Evolutionary conservation across 192 early-diverging fungal genomes (phyloP), one percentile per base, ranked within the genome.

Genomic region (Kickxella alabastrina): DNA sequence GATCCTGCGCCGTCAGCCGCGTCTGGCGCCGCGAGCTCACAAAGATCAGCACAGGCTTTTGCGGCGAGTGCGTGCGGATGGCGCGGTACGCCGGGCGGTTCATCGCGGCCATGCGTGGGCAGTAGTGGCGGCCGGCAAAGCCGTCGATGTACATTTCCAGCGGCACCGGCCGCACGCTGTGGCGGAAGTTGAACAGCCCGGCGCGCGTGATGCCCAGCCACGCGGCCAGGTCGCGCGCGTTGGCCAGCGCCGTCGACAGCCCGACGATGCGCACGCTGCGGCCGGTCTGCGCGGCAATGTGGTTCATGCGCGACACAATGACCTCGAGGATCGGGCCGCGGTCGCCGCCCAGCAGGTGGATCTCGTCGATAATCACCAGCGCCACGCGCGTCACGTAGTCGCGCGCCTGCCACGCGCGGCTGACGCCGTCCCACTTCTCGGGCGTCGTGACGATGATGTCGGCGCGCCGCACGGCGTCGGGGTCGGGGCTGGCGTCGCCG

Each of bases 381-480:
- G 92, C 87, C 19, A 99, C 92, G 32, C 79, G 66, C 32, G 81
- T 84, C 15, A 97, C 93, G 77, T 96, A 98, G 10, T 79, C 83
- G 37, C 95, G 82, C n/a, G 80, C 85, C 47, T 93, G 83, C 87
- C 93, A 97, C 35, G 82, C 87, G 45, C 97, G 87, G 67, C 85
- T 90, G 55, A 99, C 89, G 49, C 93, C 93, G 76, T 99, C 93
- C 94, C 94, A 99, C 58, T 98, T 97, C 60, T 96, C 93, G 0
- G 97, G 95, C 10, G 97, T 99, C 0, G 93, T 97, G 49, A 99
- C 88, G 54, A 98, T 97, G 27, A 99, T 93, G 65, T 99, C 97
- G 9, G 93, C 92, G 19, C 63, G 71, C 54, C 90, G 80, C 18
- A 98, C 86, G 0, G 92, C 85, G 28, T 84, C 79, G 32, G 94